Percentiles rank a stretch among this genome's conserved stretches.
phyloP scores from a whole-genome alignment of 2,329 filamentous ascomycete genomes.

The Pseudocercospora crystallina region DNA sequence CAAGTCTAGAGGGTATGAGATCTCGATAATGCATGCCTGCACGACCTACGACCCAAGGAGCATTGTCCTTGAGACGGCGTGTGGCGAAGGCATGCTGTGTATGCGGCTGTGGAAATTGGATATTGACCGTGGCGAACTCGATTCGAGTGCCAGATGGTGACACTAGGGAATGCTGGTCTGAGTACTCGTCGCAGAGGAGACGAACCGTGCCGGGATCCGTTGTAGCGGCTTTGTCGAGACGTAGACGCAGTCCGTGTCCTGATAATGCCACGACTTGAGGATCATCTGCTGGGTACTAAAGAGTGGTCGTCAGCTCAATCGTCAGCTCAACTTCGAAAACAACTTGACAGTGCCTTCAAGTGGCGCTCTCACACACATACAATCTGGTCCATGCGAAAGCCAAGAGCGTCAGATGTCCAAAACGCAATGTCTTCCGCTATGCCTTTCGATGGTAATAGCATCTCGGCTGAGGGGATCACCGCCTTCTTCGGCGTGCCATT shows the following conservation, averaged over 20 bases:
- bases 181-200: constrained; percentile 1
- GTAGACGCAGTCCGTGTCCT: constrained; percentile 13
- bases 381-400: constrained; percentile 18
- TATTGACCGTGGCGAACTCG: constrained; percentile 8
- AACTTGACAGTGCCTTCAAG: background rate
- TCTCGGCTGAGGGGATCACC: constrained; percentile 12
- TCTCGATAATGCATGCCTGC: constrained; percentile 20
- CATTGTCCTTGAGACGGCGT: constrained; percentile 10
- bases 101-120: constrained; percentile 3
- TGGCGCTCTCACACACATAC: background rate
- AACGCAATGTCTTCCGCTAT: constrained; percentile 18
- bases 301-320: background rate
- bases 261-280: constrained; percentile 12
- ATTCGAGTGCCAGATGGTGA: constrained; percentile 16
- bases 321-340: background rate
- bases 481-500: background rate
- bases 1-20: constrained; percentile 15
- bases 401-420: constrained; percentile 10
- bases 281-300: constrained; percentile 15
- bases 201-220: constrained; percentile 5
- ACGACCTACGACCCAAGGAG: constrained; percentile 14
- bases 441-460: constrained; percentile 12
- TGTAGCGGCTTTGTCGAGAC: constrained; percentile 12
- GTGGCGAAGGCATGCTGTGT: constrained; percentile 12
- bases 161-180: background rate